Base-by-base conservation (phyloP, 768 basidiomycete genomes). In the Mrakia blollopis region DNA sequence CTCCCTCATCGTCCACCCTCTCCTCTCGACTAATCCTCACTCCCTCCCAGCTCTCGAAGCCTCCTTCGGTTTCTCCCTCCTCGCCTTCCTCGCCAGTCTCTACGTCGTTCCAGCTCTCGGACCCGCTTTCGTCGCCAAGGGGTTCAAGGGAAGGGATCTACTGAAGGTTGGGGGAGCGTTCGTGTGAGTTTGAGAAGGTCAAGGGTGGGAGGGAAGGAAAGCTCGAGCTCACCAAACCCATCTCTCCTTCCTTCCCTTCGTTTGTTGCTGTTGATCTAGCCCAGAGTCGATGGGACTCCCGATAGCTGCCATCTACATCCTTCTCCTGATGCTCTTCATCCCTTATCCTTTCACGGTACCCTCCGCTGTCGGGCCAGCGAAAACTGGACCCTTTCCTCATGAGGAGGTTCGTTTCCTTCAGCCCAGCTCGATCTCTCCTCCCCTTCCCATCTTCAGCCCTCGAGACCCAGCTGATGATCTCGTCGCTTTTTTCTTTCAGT, bases 201-300 rank as follows among this genome's bases (percentile, higher is more conserved):
- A 8, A 41, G 50, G 69, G 52, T 10, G 32, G 61, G 21, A 23
- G 41, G 35, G 52, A 23, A n/a, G 23, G 30, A 18, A 35, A 67
- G 62, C 28, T 35, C 73, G 73, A 76, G 41, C 41, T 67, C 68
- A 9, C 35, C 23, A 4, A n/a, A n/a, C n/a, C n/a, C n/a, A n/a
- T n/a, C n/a, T n/a, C n/a, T 68, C 72, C 52, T 57, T 16, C 47
- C 63, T 39, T 30, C 65, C 62, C 16, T 37, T 35, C 50, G 30
- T 35, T 37, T 35, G 54, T 44, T n/a, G n/a, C n/a, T n/a, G n/a
- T 44, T 54, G 60, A 35, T 63, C 23, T 75, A 98, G 95, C 83
- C 95, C 97, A 61, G 97, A 99, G 85, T 93, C 93, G 79, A 88
- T 91, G 81, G 96, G 96, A 18, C 89, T 98, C 77, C 90, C 97